Evolutionary conservation across 2,329 filamentous ascomycete species (phyloP), one percentile per base, ranked within the genome.

Genomic region (Monosporascus ibericus): DNA sequence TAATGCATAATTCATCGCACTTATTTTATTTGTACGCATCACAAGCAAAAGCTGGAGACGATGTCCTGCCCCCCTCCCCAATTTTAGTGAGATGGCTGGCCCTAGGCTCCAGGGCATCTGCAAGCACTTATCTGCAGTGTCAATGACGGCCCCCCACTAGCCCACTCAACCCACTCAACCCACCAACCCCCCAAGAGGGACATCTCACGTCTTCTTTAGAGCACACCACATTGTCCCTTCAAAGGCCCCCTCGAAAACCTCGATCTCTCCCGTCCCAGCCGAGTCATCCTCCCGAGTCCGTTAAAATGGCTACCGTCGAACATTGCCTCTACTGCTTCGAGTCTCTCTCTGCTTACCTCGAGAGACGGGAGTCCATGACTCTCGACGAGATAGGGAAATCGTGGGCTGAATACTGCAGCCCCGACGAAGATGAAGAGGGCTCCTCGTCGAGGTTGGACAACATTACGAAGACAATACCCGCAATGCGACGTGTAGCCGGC

Each of bases 311-410:
- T 48, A 87, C 87, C 52, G 73, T 82, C 63, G 86, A 86, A 54
- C 92, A 97, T 72, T 96, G 92, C 71, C 84, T 92, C 65, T 92
- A 86, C 72, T 96, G 92, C 76, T 97, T 99, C 77, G 94, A 99
- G 72, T 79, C 79, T 40, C 84, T 99, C 38, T 79, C 83, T 48
- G 87, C 92, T 50, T 81, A 84, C 55, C 88, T 95, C 60, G 81
- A 90, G 60, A 75, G 80, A 58, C 85, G 86, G 56, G 77, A 85
- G 53, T 74, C 88, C 11, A 76, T 91, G 61, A 78, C 76, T 48
- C 82, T 97, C 24, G 69, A 75, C 44, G 77, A 86, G 58, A 79
- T 96, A 55, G 82, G 92, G 71, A 74, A 82, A 18, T 82, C 87
- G 7, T 95, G 75, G 67, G 66, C 70, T 44, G 68, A 70, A 47